A percentile compares a stretch with the other conserved stretches of the same genome.
phyloP scores from a whole-genome alignment of 2,329 filamentous ascomycete genomes.

The Juglanconis oblonga region DNA sequence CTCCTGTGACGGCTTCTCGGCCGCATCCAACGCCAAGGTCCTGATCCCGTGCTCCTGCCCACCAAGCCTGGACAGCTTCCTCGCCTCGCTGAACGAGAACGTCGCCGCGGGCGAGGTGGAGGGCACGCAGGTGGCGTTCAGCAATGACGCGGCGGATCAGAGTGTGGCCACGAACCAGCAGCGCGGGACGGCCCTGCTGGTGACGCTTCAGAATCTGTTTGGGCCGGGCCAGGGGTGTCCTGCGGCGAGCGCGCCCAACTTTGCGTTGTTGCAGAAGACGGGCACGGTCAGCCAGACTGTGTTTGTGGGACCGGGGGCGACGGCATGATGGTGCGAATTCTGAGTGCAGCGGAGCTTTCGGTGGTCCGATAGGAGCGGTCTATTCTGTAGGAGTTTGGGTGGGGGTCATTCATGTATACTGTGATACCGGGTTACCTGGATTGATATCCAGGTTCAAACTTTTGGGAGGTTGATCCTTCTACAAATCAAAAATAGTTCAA shows the following conservation, averaged over 20 bases:
- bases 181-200: slow-evolving; percentile 16
- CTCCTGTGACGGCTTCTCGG: slow-evolving; percentile 19
- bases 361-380: too few species aligned
- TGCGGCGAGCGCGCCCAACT: slow-evolving; percentile 20
- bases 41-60: slow-evolving; percentile 21
- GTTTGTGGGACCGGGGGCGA: slow-evolving; percentile 18
- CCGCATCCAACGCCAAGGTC: slow-evolving; percentile 1
- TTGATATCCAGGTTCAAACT: too few species aligned
- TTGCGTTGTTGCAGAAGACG: slow-evolving; percentile 17
- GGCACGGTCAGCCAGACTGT: slow-evolving; percentile 1
- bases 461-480: too few species aligned
- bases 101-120: slow-evolving; percentile 15
- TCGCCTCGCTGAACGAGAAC: slow-evolving; percentile 13
- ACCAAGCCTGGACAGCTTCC: slow-evolving; percentile 16
- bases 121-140: slow-evolving; percentile 14
- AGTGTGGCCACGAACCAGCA: slow-evolving; percentile 13
- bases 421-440: too few species aligned
- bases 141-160: slow-evolving; percentile 16
- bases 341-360: too few species aligned
- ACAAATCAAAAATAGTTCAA: too few species aligned
- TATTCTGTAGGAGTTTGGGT: too few species aligned
- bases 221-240: slow-evolving; percentile 20
- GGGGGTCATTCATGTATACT: too few species aligned
- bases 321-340: background rate
- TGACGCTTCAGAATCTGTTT: slow-evolving; percentile 20